Percentiles rank a stretch among this genome's conserved stretches.
Conservation (phyloP, 305 asterid species). For the Solanum hybrid region DNA sequence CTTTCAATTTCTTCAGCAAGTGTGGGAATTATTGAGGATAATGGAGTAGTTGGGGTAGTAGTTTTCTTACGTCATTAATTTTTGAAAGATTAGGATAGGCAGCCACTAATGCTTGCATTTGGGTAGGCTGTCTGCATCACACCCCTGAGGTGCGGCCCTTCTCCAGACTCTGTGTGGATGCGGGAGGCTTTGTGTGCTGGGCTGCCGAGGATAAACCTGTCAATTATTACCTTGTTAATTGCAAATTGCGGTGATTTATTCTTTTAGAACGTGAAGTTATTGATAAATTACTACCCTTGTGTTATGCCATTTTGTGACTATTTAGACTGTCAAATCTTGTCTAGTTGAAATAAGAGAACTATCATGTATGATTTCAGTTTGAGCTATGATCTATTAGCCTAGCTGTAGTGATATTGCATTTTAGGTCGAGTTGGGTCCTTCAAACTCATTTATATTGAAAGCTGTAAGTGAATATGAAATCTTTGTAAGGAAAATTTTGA, state of each 20-base stretch:
- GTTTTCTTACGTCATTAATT: neutral
- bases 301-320: neutral
- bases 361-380: neutral
- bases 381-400: neutral
- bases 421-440: neutral
- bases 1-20: neutral
- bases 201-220: neutral
- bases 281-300: neutral
- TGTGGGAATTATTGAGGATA: neutral
- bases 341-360: neutral
- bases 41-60: neutral
- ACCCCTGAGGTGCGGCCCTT: neutral
- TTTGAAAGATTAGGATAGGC: neutral
- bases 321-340: neutral
- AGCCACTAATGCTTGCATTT: neutral
- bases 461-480: neutral
- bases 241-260: neutral
- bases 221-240: neutral
- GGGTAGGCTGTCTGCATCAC: neutral
- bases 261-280: neutral
- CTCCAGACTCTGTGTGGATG: neutral
- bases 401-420: neutral
- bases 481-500: neutral
- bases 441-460: neutral
- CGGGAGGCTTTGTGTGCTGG: neutral